phyloP scores from a whole-genome alignment of 2,329 filamentous ascomycete genomes.

The Metarhizium sp. region DNA sequence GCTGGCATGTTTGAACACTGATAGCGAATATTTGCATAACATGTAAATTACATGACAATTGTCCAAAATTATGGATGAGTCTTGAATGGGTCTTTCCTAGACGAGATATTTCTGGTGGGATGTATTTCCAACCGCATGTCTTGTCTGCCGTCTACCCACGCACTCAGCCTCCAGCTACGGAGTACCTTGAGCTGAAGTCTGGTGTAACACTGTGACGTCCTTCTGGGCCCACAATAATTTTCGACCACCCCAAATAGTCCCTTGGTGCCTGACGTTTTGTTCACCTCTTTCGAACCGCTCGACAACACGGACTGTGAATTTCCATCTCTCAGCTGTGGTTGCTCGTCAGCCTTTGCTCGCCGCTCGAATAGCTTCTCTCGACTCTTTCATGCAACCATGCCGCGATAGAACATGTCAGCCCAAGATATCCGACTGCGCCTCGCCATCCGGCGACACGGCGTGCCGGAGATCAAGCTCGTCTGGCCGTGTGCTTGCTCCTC shows the following conservation, averaged over 20 bases:
- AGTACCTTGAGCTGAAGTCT: neutral
- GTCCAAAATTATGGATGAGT: neutral
- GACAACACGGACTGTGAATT: neutral
- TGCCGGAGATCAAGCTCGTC: constrained; percentile 63
- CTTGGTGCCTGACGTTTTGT: neutral
- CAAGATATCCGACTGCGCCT: constrained; percentile 60
- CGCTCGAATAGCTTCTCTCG: neutral
- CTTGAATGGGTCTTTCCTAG: too few species aligned
- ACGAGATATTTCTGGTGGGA: too few species aligned
- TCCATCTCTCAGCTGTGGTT: neutral
- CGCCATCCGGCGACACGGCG: constrained; percentile 59
- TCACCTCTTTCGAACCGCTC: neutral
- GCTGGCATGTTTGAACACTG: neutral
- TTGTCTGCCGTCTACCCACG: too few species aligned
- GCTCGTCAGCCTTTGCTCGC: neutral
- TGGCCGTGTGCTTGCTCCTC: constrained; percentile 53
- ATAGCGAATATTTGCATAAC: neutral
- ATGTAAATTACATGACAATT: neutral
- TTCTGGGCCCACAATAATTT: neutral
- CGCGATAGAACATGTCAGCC: constrained; percentile 10
- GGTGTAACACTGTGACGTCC: neutral
- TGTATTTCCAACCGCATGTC: too few species aligned
- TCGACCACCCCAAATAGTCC: neutral
- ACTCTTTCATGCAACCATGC: constrained; percentile 10
- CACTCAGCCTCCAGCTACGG: too few species aligned